Base-by-base conservation (phyloP, 108 stramenopile species). In the Aureococcus anophagefferens region DNA sequence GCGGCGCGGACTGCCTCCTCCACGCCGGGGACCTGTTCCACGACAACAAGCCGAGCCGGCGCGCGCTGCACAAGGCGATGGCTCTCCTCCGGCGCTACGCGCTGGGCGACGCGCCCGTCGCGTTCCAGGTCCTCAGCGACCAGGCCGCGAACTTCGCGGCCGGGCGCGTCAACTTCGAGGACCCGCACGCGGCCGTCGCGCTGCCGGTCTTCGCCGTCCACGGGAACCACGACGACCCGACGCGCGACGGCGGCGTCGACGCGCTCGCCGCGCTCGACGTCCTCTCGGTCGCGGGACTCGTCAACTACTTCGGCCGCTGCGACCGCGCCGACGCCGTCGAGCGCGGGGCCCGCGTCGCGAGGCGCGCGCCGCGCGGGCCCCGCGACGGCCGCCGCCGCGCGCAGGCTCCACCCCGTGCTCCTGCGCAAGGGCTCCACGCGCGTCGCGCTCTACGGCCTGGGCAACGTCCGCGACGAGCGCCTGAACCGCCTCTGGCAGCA, bases 181-280 rank as follows among this genome's bases (percentile, higher is more conserved):
- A 98, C 74, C 88, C 85, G 63, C 83, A 78, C 72, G 89, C 86
- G 70, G 88, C 89, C 35, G 81, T 81, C 69, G 64, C 93, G 71
- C 82, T 97, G 40, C 96, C 98, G n/a, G 85, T 99, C 62, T 96
- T 99, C 72, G 69, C 87, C 75, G 95, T 99, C 70, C 96, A 97
- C 74, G 98, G 98, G 25, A 99, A 99, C 83, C 98, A 99, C 79
- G 97, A 98, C 69, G 94, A 96, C 79, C 95, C 97, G 15, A 89
- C 88, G 37, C 80, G 93, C 15, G 90, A 95, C 30, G 90, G 85
- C 4, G 79, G 82, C 0, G 73, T 75, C 32, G 85, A 90, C 71
- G 78, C 94, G 62, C 87, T 96, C 35, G 87, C 92, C 28, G 93
- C 96, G 4, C 76, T 97, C 30, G 96, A 99, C 79, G 71, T 97